Conservation (phyloP, 2,329 filamentous ascomycete species). For the Cadophora luteo-olivacea region DNA sequence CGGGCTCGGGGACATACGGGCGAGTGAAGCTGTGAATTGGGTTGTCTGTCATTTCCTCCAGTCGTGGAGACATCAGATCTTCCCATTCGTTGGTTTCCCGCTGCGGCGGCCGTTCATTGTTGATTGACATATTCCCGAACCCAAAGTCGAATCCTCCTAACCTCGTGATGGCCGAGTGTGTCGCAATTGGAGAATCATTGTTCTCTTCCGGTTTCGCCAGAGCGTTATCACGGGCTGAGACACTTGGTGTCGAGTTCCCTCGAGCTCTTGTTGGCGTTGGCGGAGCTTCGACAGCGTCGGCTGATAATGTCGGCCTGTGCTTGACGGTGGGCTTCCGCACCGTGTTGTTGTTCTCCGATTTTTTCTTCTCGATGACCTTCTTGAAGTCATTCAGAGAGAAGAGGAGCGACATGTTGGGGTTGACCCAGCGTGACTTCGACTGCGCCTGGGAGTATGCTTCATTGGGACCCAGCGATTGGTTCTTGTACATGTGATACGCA, state of each 20-base stretch:
- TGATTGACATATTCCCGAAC: conserved; percentile 34
- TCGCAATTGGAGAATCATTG: conserved; percentile 24
- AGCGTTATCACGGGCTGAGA: conserved; percentile 33
- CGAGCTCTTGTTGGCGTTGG: conserved; percentile 55
- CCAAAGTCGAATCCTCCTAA: conserved; percentile 42
- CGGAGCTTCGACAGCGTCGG: conserved; percentile 54
- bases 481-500: conserved; percentile 82
- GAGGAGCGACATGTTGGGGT: conserved; percentile 90
- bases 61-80: conserved; percentile 43
- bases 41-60: conserved; percentile 44
- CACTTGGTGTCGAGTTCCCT: conserved; percentile 59
- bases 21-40: conserved; percentile 40
- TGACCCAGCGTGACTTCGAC: conserved; percentile 84
- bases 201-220: conserved; percentile 26
- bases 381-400: conserved; percentile 87
- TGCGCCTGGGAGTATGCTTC: conserved; percentile 85
- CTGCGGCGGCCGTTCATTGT: conserved; percentile 21
- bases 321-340: conserved; percentile 63
- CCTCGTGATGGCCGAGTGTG: conserved; percentile 32
- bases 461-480: conserved; percentile 78
- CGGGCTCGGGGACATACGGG: conserved; percentile 29
- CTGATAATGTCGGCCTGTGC: conserved; percentile 66
- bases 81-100: conserved; percentile 36
- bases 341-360: conserved; percentile 44
- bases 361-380: conserved; percentile 64